Conservation (phyloP, 148 eudicot genomes). For the Polygonum maritimum region DNA sequence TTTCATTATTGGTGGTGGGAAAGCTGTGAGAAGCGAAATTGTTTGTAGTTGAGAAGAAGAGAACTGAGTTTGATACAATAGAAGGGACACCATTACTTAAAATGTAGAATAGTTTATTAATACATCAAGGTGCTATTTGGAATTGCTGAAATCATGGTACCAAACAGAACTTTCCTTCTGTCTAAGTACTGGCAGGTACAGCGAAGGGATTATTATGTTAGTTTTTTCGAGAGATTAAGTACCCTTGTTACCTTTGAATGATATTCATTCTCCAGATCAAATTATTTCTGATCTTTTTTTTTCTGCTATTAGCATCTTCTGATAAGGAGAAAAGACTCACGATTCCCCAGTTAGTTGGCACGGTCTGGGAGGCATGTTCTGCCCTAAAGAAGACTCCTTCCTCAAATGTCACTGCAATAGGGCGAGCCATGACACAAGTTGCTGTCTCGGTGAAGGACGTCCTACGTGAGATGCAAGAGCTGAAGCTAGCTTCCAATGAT, state of each 20-base stretch:
- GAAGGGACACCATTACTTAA: background rate
- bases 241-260: background rate
- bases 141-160: background rate
- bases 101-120: background rate
- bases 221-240: background rate
- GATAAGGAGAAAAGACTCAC: constrained; percentile 28
- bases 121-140: background rate
- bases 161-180: background rate
- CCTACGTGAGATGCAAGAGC: constrained; percentile 84
- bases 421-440: constrained; percentile 74
- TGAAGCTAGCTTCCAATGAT: constrained; percentile 47
- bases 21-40: background rate
- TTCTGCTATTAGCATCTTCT: constrained; percentile 29
- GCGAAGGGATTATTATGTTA: background rate
- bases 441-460: constrained; percentile 86
- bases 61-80: background rate
- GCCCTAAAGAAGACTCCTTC: constrained; percentile 78
- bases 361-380: constrained; percentile 77
- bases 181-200: background rate
- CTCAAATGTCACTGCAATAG: constrained; percentile 70
- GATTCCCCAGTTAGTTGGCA: constrained; percentile 59
- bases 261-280: background rate
- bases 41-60: background rate
- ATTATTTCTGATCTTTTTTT: background rate
- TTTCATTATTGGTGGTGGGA: background rate